Base-by-base conservation (phyloP, 441 rosid species). In the Breynia disticha region DNA sequence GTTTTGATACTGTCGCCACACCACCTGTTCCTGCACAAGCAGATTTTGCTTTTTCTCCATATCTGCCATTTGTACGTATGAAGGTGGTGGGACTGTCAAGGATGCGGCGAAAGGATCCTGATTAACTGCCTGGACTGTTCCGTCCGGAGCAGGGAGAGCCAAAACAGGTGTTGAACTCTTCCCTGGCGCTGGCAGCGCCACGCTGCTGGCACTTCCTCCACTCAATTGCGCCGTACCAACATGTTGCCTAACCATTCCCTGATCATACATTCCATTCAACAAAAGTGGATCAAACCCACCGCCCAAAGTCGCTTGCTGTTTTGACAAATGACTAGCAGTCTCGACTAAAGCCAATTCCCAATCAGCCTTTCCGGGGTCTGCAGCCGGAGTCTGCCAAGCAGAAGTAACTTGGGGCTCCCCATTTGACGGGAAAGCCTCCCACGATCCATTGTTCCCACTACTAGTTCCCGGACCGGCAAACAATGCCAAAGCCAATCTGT, bases 91-190 rank as follows among this genome's bases (percentile, higher is more conserved):
- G 18, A 91, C n/a, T 59, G 21, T 62, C 57, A 77, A 59, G 0
- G 98, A 91, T n/a, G 98, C 98, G 0, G 95, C 87, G 15, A 91
- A 91, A 0, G 98, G 98, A 67, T 91, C 98, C 64, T 84, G 90
- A 71, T 91, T 86, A 50, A 88, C 77, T 1, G 74, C 57, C 75
- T 88, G 83, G 32, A 91, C 84, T 1, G 95, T 82, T 66, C 98
- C 95, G 67, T 88, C 98, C 0, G 98, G 97, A 13, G 98, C 97
- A 0, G 98, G 98, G 55, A 91, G 91, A 54, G 98, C 98, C 70
- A 91, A 60, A 28, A 91, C 81, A 0, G 83, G 89, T 2, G 79
- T 78, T 28, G 80, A 49, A 46, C 63, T 67, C 68, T 82, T 86
- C 55, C 83, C 79, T 1, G 79, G 61, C 13, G 79, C 80, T 0